A percentile compares a stretch with the other conserved stretches of the same genome.
These are phyloP conservation scores for Malassezia furfur DNA, from an alignment of 1,284 basidiomycete species.

Conservation along the genomic window DNA sequence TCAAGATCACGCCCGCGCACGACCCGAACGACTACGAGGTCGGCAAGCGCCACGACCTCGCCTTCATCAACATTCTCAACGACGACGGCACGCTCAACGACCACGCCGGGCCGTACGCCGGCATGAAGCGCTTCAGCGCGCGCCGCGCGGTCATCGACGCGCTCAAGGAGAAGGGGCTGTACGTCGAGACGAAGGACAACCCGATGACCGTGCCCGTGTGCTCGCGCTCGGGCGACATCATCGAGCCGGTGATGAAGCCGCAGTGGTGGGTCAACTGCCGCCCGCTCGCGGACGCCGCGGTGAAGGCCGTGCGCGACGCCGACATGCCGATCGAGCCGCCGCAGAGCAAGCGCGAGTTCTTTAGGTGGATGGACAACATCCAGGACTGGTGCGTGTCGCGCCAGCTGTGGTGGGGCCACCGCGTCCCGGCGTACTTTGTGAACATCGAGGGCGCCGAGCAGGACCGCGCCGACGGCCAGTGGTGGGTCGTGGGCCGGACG, in stretches of 20 bases:
- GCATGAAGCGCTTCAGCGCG: conserved; percentile 78
- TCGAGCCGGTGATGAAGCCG: conserved; percentile 90
- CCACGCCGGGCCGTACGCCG: conserved; percentile 73
- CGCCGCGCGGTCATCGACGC: conserved; percentile 73
- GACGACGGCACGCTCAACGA: conserved; percentile 94
- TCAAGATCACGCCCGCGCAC: conserved; percentile 99
- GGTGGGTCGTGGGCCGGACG: conserved; percentile 76
- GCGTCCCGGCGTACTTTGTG: conserved; percentile 89
- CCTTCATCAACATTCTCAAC: conserved; percentile 91
- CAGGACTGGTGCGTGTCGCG: conserved; percentile 99
- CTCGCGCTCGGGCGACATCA: conserved; percentile 64
- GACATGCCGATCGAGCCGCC: conserved; percentile 63
- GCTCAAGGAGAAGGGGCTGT: conserved; percentile 76
- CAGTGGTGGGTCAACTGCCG: conserved; percentile 99
- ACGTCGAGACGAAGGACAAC: conserved; percentile 75
- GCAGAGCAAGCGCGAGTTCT: conserved; percentile 86
- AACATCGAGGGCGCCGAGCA: conserved; percentile 68
- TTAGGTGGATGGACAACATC: conserved; percentile 86
- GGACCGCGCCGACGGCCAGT: conserved; percentile 51
- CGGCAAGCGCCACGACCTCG: conserved; percentile 74
- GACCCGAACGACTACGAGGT: conserved; percentile 97
- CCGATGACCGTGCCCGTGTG: conserved; percentile 48
- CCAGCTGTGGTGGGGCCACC: conserved; percentile 98
- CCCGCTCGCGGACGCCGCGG: conserved; percentile 63
- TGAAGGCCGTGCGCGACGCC: conserved; percentile 62